Base-by-base conservation (phyloP, 1,284 basidiomycete species). In the Ganoderma sp. region DNA sequence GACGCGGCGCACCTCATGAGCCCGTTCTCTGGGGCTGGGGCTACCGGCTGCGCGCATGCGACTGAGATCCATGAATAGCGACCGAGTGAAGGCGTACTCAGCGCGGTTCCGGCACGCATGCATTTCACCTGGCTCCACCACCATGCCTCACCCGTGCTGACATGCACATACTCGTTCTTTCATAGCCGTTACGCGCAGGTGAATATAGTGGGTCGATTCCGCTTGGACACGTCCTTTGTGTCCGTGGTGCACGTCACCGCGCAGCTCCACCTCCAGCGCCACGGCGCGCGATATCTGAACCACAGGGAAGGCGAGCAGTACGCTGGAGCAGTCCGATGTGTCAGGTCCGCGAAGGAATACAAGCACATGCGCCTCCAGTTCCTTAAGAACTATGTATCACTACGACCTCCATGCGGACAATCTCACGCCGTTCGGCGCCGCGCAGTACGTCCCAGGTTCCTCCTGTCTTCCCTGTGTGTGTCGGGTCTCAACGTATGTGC, bases 281-380 rank as follows among this genome's bases (percentile, higher is more conserved):
- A 97, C 73, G 92, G 93, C 1, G 89, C 92, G 1, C 86, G 95
- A 45, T 95, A 86, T 73, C 95, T 95, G 0, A 93, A 93, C 0
- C 71, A 76, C 0, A 80, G 80, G 7, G 84, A 89, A 0, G 80
- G 83, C 0, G 65, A 69, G 41, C 59, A 50, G 19, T 77, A 78
- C 63, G 68, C 66, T 32, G 7, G 61, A 2, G 73, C 73, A 0
- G 72, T 78, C 34, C 73, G 77, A n/a, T 89, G 87, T 69, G 80
- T 93, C 0, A 73, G 84, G 63, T 75, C 81, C 1, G 88, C 82
- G 7, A 70, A 77, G 10, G 68, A 78, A 50, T 85, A 84, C 76
- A 77, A 78, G 0, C 81, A 89, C 67, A 75, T 83, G 3, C 79
- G 81, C 17, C 80, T 95, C 14, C 73, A 83, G 9, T 96, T 96